phyloP scores from a whole-genome alignment of 2,329 filamentous ascomycete genomes.

The Rhynchosporium secalis region DNA sequence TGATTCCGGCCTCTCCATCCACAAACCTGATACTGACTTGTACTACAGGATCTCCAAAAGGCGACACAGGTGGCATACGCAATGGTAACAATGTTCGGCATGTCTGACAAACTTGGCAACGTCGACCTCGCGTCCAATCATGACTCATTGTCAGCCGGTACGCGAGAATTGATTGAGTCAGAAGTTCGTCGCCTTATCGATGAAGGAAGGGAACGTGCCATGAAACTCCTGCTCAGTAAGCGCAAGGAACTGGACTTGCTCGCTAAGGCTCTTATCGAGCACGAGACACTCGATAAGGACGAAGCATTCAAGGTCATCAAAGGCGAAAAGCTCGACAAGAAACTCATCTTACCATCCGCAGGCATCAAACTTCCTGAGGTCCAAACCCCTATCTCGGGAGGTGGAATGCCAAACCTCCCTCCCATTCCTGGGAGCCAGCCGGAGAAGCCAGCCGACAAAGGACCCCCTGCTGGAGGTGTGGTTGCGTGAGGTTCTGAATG shows the following conservation, averaged over 20 bases:
- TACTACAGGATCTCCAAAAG: conserved; percentile 71
- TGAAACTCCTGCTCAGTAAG: conserved; percentile 68
- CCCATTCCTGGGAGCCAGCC: conserved; percentile 31
- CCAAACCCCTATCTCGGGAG: conserved; percentile 14
- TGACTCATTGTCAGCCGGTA: conserved; percentile 78
- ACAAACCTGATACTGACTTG: conserved; percentile 35
- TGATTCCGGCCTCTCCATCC: conserved; percentile 24
- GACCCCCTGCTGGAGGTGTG: conserved; percentile 33
- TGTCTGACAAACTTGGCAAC: conserved; percentile 84
- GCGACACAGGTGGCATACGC: conserved; percentile 82
- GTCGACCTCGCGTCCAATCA: conserved; percentile 85
- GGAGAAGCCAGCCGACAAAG: conserved; percentile 26
- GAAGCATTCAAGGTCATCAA: conserved; percentile 90
- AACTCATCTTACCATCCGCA: conserved; percentile 58
- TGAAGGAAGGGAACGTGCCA: conserved; percentile 75
- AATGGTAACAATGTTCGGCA: conserved; percentile 87
- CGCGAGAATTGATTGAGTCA: conserved; percentile 79
- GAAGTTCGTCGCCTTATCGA: conserved; percentile 86
- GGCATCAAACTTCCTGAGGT: conserved; percentile 66
- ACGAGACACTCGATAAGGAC: conserved; percentile 85
- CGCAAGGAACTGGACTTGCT: conserved; percentile 84
- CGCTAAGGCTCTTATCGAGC: conserved; percentile 86
- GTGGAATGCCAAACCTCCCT: conserved; percentile 32
- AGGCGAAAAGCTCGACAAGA: conserved; percentile 76
- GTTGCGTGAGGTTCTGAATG: conserved; percentile 25